Conservation (phyloP, 2,329 filamentous ascomycete species). For the Purpureocillium lavendulum region DNA sequence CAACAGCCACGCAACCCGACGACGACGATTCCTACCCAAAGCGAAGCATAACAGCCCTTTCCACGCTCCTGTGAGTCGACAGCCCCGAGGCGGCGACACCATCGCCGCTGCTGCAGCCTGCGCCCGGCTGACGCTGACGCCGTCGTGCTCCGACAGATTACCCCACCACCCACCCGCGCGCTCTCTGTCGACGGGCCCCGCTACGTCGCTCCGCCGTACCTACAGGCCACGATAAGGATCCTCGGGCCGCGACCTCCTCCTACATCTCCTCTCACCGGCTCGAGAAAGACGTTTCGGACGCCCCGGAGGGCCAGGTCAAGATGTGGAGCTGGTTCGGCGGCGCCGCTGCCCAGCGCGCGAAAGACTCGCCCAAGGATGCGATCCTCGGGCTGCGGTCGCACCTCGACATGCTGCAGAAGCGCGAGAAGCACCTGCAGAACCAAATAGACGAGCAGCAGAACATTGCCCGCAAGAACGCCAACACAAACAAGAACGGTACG, state of each 20-base stretch:
- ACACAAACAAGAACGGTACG: slow-evolving; percentile 83
- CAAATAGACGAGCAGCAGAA: slow-evolving; percentile 91
- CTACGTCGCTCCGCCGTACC: neutral
- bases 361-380: slow-evolving; percentile 93
- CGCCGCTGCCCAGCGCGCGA: slow-evolving; percentile 62
- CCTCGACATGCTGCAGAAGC: slow-evolving; percentile 95
- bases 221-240: neutral
- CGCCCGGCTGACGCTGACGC: neutral
- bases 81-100: too few relatives aligned
- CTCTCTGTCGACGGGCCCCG: neutral
- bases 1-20: neutral
- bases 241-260: neutral
- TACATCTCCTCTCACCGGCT: neutral
- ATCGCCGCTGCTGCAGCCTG: too few relatives aligned
- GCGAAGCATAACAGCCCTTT: neutral
- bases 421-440: slow-evolving; percentile 80
- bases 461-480: slow-evolving; percentile 79
- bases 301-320: slow-evolving; percentile 15
- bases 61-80: neutral
- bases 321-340: slow-evolving; percentile 93
- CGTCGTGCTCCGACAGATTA: neutral
- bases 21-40: neutral
- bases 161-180: too few relatives aligned
- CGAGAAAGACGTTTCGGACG: neutral
- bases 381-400: slow-evolving; percentile 82